phyloP scores from a whole-genome alignment of 139 green algal genomes.

The Haematococcus sp. region DNA sequence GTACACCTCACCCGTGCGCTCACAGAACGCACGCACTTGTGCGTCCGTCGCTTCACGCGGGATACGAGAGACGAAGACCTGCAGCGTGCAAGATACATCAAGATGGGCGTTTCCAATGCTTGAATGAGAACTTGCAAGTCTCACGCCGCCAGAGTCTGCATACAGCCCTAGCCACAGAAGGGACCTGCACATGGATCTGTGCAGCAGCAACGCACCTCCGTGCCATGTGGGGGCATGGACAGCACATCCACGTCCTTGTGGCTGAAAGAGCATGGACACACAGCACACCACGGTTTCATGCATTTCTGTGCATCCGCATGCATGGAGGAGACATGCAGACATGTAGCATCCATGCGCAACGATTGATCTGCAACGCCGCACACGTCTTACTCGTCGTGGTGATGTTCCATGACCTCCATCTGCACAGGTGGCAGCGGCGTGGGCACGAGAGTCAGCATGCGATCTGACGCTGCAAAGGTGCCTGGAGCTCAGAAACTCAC shows the following conservation, averaged over 20 bases:
- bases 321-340: too few relatives aligned
- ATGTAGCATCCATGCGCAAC: too few relatives aligned
- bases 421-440: background rate
- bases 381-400: background rate
- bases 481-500: too few relatives aligned
- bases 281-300: background rate
- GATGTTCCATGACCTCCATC: background rate
- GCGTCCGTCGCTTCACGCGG: constrained; percentile 56
- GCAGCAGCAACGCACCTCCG: constrained; percentile 10
- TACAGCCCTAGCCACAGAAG: too few relatives aligned
- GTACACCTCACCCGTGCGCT: constrained; percentile 45
- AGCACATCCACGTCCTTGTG: constrained; percentile 6
- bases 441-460: background rate
- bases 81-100: too few relatives aligned
- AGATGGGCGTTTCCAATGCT: too few relatives aligned
- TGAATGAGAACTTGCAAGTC: too few relatives aligned
- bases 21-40: constrained; percentile 48
- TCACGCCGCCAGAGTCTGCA: too few relatives aligned
- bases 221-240: constrained; percentile 22
- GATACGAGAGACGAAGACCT: constrained; percentile 79
- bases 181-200: background rate
- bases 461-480: background rate
- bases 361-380: too few relatives aligned
- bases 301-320: too few relatives aligned
- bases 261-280: background rate